These are phyloP conservation scores for Fagopyrum homotropicum DNA, from an alignment of 148 eudicot genomes.

Conservation along the genomic window DNA sequence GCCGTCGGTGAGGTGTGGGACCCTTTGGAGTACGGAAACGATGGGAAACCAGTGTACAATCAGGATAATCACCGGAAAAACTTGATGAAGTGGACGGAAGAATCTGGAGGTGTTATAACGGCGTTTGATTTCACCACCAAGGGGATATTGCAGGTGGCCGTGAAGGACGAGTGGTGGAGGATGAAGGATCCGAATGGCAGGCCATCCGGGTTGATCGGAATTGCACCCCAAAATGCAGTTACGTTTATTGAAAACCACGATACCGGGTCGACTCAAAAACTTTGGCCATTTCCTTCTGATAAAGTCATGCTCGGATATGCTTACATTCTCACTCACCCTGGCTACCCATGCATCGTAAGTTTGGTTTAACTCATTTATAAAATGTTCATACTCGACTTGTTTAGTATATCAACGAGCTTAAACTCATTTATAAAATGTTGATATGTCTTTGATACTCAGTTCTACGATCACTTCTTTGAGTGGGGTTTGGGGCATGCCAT, in stretches of 20 bases:
- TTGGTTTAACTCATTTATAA: too few species aligned
- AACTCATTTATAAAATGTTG: too few species aligned
- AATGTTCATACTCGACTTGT: too few species aligned
- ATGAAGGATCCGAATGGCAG: conserved; percentile 45
- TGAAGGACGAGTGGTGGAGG: conserved; percentile 49
- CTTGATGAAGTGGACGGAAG: conserved; percentile 41
- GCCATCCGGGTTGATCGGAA: conserved; percentile 49
- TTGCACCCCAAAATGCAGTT: conserved; percentile 42
- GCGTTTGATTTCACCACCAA: conserved; percentile 66
- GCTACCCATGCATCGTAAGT: conserved; percentile 8
- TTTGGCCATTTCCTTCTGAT: conserved; percentile 53
- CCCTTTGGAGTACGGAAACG: conserved; percentile 21
- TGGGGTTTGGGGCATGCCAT: conserved; percentile 11
- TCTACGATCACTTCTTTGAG: conserved; percentile 17
- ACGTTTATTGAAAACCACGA: conserved; percentile 65
- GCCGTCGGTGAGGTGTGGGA: conserved; percentile 44
- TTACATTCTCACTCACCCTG: conserved; percentile 47
- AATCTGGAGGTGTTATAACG: conserved; percentile 36
- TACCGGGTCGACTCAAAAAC: conserved; percentile 43
- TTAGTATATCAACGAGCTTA: too few species aligned
- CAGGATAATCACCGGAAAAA: conserved; percentile 40
- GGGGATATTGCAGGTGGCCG: conserved; percentile 59
- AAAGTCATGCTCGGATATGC: conserved; percentile 38
- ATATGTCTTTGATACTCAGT: too few species aligned
- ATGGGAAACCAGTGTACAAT: conserved; percentile 39